These are phyloP conservation scores for Jaltomata sinuosa DNA, from an alignment of 257 asterid genomes.

Conservation along the genomic window DNA sequence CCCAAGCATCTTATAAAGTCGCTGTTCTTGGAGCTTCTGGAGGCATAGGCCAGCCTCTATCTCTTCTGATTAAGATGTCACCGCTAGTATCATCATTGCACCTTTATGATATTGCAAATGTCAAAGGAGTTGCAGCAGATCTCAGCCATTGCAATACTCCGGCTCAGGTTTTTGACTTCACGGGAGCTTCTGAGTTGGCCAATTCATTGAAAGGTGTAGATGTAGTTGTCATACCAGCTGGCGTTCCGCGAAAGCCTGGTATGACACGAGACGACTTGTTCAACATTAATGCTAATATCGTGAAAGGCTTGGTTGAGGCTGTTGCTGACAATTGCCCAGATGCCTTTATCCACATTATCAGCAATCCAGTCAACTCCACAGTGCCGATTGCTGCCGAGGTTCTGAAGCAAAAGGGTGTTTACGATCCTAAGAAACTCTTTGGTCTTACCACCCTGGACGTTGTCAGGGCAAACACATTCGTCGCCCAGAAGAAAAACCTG, in stretches of 20 bases:
- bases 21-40: conserved; percentile 16
- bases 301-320: conserved; percentile 11
- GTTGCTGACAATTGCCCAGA: conserved; percentile 14
- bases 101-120: conserved; percentile 16
- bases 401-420: conserved; percentile 12
- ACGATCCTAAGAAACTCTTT: conserved; percentile 14
- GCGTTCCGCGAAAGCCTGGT: conserved; percentile 10
- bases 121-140: conserved; percentile 14
- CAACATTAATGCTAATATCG: conserved; percentile 15
- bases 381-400: conserved; percentile 14
- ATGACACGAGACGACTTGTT: conserved; percentile 15
- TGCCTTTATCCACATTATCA: conserved; percentile 12
- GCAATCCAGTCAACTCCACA: conserved; percentile 15
- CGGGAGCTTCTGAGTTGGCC: conserved; percentile 15
- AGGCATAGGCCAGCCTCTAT: conserved; percentile 15
- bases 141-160: conserved; percentile 18
- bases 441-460: conserved; percentile 15
- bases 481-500: conserved; percentile 1
- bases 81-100: conserved; percentile 7
- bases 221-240: conserved; percentile 17
- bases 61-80: conserved; percentile 14
- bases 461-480: conserved; percentile 9
- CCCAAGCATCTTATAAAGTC: conserved; percentile 12
- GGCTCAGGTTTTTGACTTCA: conserved; percentile 11
- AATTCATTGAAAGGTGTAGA: conserved; percentile 5